phyloP scores from a whole-genome alignment of 2,329 filamentous ascomycete genomes.

The Chaetomium globosum region DNA sequence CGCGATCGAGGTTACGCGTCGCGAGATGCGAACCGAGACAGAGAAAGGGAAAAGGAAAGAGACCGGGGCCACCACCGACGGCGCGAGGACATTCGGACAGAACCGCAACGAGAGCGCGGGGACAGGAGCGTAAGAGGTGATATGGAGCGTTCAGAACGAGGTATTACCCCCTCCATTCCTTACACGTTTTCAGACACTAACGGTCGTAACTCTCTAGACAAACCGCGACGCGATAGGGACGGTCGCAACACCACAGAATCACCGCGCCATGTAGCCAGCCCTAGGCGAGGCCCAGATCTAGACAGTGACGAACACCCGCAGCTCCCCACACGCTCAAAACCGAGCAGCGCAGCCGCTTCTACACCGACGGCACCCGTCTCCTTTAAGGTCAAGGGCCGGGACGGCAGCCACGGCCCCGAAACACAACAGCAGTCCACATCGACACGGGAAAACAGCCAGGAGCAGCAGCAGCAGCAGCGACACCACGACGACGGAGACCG shows the following conservation, averaged over 20 bases:
- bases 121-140: slow-evolving; percentile 26
- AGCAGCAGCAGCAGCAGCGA: slow-evolving; percentile 15
- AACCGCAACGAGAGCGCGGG: slow-evolving; percentile 19
- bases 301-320: slow-evolving; percentile 26
- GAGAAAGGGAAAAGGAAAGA: slow-evolving; percentile 6
- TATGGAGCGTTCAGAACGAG: slow-evolving; percentile 12
- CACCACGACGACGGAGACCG: slow-evolving; percentile 27
- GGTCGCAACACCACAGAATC: slow-evolving; percentile 15
- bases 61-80: slow-evolving; percentile 15
- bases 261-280: slow-evolving; percentile 32
- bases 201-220: not conserved
- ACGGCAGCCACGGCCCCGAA: slow-evolving; percentile 32
- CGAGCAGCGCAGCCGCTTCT: slow-evolving; percentile 11
- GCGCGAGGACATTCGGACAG: slow-evolving; percentile 15
- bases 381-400: slow-evolving; percentile 36
- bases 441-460: slow-evolving; percentile 9
- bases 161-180: not conserved
- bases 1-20: slow-evolving; percentile 34
- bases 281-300: slow-evolving; percentile 19
- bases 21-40: slow-evolving; percentile 24
- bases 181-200: not conserved
- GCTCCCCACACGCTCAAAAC: slow-evolving; percentile 35
- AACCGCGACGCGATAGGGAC: slow-evolving; percentile 14
- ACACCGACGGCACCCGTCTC: slow-evolving; percentile 33
- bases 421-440: slow-evolving; percentile 4